Evolutionary conservation across 495 filamentous ascomycete species (phyloP).

Genomic region (Penicilliopsis zonata): DNA sequence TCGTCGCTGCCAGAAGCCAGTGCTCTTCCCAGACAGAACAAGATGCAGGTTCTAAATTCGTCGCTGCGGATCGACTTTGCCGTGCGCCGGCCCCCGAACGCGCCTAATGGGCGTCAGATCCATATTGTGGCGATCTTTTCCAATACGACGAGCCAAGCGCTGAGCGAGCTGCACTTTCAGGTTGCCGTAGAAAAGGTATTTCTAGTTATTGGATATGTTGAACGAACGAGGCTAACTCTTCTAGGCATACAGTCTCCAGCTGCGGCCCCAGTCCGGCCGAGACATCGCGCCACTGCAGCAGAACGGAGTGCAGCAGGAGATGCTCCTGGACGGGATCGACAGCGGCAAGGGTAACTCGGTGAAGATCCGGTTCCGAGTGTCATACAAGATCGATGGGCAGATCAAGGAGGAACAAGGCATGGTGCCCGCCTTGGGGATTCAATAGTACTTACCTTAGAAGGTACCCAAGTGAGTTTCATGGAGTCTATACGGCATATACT

Average conservation of each 20-base stretch:
- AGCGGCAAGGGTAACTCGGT: conserved; percentile 59
- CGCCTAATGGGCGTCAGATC: conserved; percentile 36
- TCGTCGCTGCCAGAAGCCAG: conserved; percentile 65
- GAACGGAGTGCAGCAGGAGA: conserved; percentile 71
- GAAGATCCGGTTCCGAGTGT: conserved; percentile 80
- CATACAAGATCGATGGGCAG: conserved; percentile 59
- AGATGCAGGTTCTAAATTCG: conserved; percentile 47
- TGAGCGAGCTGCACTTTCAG: conserved; percentile 79
- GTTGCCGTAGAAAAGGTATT: conserved; percentile 85
- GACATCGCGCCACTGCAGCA: conserved; percentile 59
- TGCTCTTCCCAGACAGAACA: conserved; percentile 41
- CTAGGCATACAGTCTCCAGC: conserved; percentile 61
- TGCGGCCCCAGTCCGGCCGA: conserved; percentile 74
- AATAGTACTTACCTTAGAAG: too few species aligned
- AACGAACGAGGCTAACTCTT: background rate
- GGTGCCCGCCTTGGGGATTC: conserved; percentile 71
- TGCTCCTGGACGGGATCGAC: conserved; percentile 62
- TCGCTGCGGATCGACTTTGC: conserved; percentile 42
- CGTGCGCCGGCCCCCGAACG: conserved; percentile 23
- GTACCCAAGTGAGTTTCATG: too few species aligned
- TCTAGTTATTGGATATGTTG: background rate
- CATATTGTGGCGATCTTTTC: conserved; percentile 57
- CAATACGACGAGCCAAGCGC: conserved; percentile 56
- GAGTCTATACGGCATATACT: too few species aligned
- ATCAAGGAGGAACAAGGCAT: conserved; percentile 75